Evolutionary conservation across 441 rosid genomes (phyloP).

Genomic region (Erodium texanum): DNA sequence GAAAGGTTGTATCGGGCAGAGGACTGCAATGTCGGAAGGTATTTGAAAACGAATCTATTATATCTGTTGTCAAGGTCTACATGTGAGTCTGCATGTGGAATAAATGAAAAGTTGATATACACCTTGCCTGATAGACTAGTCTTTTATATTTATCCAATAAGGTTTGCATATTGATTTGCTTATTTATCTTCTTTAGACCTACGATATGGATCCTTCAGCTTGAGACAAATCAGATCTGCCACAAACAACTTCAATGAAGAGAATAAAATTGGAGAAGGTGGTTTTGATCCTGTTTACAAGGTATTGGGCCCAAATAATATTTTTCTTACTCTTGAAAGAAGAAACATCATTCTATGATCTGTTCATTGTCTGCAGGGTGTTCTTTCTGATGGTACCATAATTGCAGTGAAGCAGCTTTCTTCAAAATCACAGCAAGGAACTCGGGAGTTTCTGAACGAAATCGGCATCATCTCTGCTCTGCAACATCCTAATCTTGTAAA

Average conservation of each 20-base stretch:
- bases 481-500: conserved; percentile 46
- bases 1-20: conserved; percentile 30
- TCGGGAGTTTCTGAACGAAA: conserved; percentile 62
- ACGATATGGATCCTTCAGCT: conserved; percentile 17
- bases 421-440: conserved; percentile 66
- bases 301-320: conserved; percentile 7
- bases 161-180: background rate
- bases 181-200: conserved; percentile 7
- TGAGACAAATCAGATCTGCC: conserved; percentile 23
- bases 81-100: too few species aligned
- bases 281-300: conserved; percentile 31
- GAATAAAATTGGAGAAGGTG: conserved; percentile 29
- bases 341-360: conserved; percentile 5
- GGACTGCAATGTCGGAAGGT: conserved; percentile 34
- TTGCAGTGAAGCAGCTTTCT: conserved; percentile 70
- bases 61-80: too few species aligned
- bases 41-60: background rate
- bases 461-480: conserved; percentile 54
- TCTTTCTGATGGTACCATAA: conserved; percentile 41
- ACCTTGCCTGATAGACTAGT: too few species aligned
- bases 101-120: too few species aligned
- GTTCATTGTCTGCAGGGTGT: conserved; percentile 38
- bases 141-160: background rate
- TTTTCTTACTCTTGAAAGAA: background rate
- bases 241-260: conserved; percentile 19